Evolutionary conservation across 805 yeast species (phyloP).

Genomic region (Candida piceae): DNA sequence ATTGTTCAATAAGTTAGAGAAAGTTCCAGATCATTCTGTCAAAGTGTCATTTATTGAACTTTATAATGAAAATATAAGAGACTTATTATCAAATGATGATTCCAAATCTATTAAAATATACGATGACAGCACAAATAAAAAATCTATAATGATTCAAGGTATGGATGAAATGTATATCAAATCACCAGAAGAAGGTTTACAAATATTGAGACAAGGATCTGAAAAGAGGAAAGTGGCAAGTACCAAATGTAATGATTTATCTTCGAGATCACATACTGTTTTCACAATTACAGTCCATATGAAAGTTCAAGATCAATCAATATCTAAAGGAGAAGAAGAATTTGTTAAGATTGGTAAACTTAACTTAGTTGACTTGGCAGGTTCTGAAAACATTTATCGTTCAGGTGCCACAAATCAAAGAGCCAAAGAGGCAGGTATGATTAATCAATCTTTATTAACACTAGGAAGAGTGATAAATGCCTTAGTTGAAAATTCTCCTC

Average conservation of each 20-base stretch:
- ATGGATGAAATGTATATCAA: constrained; percentile 50
- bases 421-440: constrained; percentile 87
- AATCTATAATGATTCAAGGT: constrained; percentile 49
- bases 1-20: constrained; percentile 47
- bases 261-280: constrained; percentile 77
- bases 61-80: constrained; percentile 81
- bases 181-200: constrained; percentile 46
- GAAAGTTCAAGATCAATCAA: constrained; percentile 40
- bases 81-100: constrained; percentile 46
- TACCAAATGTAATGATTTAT: constrained; percentile 70
- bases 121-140: constrained; percentile 40
- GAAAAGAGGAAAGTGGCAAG: constrained; percentile 66
- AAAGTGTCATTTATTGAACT: constrained; percentile 79
- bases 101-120: constrained; percentile 50
- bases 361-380: constrained; percentile 85
- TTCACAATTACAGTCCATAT: constrained; percentile 64
- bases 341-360: constrained; percentile 56
- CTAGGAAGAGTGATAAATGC: constrained; percentile 81
- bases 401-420: constrained; percentile 83
- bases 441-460: constrained; percentile 76
- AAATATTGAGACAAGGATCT: constrained; percentile 52
- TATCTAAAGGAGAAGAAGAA: constrained; percentile 40
- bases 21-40: constrained; percentile 54
- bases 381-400: constrained; percentile 78
- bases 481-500: constrained; percentile 54